Conservation (phyloP, 2,329 filamentous ascomycete genomes). For the Colletotrichum lini region DNA sequence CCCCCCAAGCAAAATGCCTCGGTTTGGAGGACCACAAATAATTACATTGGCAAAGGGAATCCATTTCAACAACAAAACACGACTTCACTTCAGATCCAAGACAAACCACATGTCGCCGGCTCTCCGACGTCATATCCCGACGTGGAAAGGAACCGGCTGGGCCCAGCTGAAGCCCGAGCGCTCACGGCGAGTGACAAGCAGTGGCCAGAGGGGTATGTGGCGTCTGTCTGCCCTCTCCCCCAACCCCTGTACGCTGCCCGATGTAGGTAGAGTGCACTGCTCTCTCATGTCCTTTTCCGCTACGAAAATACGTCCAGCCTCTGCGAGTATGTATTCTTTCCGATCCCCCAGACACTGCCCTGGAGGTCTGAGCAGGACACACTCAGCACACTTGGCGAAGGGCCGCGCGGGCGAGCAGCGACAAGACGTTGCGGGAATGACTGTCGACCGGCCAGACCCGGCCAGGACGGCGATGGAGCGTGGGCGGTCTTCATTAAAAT, state of each 20-base stretch:
- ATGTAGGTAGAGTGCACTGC: slow-evolving; percentile 6
- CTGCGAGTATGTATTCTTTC: background rate
- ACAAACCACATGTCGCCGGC: slow-evolving; percentile 19
- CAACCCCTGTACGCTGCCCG: slow-evolving; percentile 27
- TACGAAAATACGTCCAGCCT: background rate
- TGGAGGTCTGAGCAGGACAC: background rate
- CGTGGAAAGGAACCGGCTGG: slow-evolving; percentile 20
- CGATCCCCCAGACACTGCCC: background rate
- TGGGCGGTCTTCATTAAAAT: background rate
- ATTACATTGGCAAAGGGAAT: background rate
- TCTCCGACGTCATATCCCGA: slow-evolving; percentile 39
- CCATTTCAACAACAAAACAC: background rate
- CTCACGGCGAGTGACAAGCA: slow-evolving; percentile 21
- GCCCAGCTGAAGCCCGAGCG: slow-evolving; percentile 1
- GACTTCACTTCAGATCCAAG: slow-evolving; percentile 12
- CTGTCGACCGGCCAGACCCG: slow-evolving; percentile 21
- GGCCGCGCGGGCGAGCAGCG: background rate
- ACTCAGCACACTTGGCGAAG: background rate
- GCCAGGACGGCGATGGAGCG: slow-evolving; percentile 14
- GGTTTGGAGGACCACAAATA: slow-evolving; percentile 9
- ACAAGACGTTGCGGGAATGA: background rate
- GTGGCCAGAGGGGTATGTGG: slow-evolving; percentile 32
- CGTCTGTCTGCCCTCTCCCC: slow-evolving; percentile 30
- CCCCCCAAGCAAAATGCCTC: background rate
- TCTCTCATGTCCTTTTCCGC: background rate